These are phyloP conservation scores for Solanum okadae DNA, from an alignment of 257 asterid species.

Conservation along the genomic window DNA sequence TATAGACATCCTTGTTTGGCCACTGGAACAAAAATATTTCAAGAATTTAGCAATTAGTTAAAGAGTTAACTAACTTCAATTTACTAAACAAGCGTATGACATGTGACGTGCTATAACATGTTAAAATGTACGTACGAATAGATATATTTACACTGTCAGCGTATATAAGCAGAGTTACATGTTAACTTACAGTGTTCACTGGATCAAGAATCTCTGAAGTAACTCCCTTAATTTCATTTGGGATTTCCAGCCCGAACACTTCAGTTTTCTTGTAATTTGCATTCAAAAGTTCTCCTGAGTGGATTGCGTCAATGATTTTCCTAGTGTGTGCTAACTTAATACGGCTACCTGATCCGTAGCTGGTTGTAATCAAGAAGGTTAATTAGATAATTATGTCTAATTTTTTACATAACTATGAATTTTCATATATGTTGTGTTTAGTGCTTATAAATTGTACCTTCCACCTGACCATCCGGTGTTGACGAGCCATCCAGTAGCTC, in stretches of 20 bases:
- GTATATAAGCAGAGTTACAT: not conserved
- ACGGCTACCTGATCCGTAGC: slow-evolving; percentile 75
- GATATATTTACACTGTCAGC: not conserved
- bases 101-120: not conserved
- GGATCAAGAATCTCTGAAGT: slow-evolving; percentile 87
- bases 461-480: slow-evolving; percentile 98
- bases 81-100: not conserved
- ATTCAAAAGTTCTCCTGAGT: slow-evolving; percentile 53
- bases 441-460: slow-evolving; percentile 30
- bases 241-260: slow-evolving; percentile 86
- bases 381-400: not conserved
- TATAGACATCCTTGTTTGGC: slow-evolving; percentile 54
- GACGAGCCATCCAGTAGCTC: slow-evolving; percentile 91
- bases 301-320: slow-evolving; percentile 83
- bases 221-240: slow-evolving; percentile 65
- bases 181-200: slow-evolving; percentile 58
- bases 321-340: slow-evolving; percentile 82
- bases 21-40: slow-evolving; percentile 34
- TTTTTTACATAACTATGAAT: not conserved
- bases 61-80: not conserved
- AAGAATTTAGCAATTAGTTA: not conserved
- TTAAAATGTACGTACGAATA: not conserved
- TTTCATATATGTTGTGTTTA: not conserved
- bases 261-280: slow-evolving; percentile 60
- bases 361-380: slow-evolving; percentile 6